phyloP scores from a whole-genome alignment of 768 basidiomycete species.

The Lepiota brunneoincarnata region DNA sequence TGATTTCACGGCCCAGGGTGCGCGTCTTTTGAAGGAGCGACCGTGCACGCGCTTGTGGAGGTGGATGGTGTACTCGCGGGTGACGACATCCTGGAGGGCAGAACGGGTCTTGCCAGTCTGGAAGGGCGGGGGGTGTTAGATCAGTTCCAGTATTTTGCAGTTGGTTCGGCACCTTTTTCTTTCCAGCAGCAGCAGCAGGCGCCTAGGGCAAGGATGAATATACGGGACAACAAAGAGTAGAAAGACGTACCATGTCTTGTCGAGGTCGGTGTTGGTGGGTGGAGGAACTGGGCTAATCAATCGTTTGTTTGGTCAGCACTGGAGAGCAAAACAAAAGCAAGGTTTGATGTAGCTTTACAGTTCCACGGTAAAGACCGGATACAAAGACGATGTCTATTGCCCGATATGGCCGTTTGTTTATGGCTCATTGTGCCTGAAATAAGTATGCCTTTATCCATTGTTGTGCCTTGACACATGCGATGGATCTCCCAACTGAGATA shows the following conservation, averaged over 20 bases:
- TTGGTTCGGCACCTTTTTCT: constrained; percentile 53
- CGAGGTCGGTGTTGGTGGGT: constrained; percentile 58
- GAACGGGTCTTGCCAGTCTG: constrained; percentile 80
- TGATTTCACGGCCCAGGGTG: constrained; percentile 95
- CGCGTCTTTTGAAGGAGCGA: constrained; percentile 95
- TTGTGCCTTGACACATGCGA: background rate
- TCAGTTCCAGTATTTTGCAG: background rate
- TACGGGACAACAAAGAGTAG: constrained; percentile 6
- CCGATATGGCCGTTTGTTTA: constrained; percentile 20
- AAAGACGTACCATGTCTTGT: constrained; percentile 65
- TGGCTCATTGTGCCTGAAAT: constrained; percentile 28
- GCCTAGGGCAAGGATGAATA: constrained; percentile 31
- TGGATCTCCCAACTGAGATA: background rate
- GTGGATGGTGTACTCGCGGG: constrained; percentile 98
- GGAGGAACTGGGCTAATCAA: constrained; percentile 21
- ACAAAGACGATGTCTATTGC: background rate
- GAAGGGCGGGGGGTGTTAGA: background rate
- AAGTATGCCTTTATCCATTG: constrained; percentile 26
- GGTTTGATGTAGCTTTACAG: constrained; percentile 56
- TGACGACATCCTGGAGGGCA: constrained; percentile 96
- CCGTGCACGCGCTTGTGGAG: constrained; percentile 93
- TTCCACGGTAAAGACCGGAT: constrained; percentile 30
- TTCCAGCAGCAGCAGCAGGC: constrained; percentile 37
- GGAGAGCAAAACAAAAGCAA: constrained; percentile 48
- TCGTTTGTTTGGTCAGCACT: constrained; percentile 35